Percentiles rank a stretch among this genome's conserved stretches.
Conservation (phyloP, 1,284 basidiomycete genomes). For the Ganoderma meredithae region DNA sequence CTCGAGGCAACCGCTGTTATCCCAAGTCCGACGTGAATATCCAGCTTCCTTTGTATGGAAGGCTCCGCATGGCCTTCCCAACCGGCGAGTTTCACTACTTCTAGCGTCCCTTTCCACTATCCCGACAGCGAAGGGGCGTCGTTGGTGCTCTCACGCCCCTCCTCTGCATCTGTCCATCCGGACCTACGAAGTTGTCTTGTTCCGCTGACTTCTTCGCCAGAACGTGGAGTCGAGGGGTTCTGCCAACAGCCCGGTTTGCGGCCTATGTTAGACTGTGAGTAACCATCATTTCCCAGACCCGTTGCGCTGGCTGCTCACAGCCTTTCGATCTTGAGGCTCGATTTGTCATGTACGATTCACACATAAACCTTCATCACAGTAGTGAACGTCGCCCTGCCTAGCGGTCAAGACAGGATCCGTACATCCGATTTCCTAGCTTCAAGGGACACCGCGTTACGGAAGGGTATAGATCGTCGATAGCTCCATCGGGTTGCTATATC, state of each 20-base stretch:
- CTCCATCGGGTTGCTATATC: constrained; percentile 8
- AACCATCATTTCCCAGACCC: constrained; percentile 2
- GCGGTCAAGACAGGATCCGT: constrained; percentile 4
- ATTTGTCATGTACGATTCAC: constrained; percentile 10
- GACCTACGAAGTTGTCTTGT: neutral
- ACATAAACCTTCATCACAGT: neutral
- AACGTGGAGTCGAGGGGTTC: constrained; percentile 1
- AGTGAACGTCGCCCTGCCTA: neutral
- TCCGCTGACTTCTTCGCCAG: constrained; percentile 1
- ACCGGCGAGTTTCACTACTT: constrained; percentile 12
- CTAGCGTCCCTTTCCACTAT: constrained; percentile 16
- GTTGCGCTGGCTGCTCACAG: constrained; percentile 14
- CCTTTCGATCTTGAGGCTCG: constrained; percentile 10
- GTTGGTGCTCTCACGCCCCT: constrained; percentile 16
- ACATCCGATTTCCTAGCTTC: constrained; percentile 4
- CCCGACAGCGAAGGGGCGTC: constrained; percentile 1
- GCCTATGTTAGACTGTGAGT: constrained; percentile 14
- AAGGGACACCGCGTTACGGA: constrained; percentile 7
- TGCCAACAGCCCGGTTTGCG: neutral
- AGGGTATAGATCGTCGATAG: constrained; percentile 10
- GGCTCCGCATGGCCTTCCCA: neutral
- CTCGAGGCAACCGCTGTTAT: constrained; percentile 4
- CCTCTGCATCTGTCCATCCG: constrained; percentile 4
- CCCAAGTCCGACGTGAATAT: constrained; percentile 1
- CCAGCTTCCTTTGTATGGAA: neutral